Conservation (phyloP, 2,329 filamentous ascomycete species). For the Aspergillus sp. region DNA sequence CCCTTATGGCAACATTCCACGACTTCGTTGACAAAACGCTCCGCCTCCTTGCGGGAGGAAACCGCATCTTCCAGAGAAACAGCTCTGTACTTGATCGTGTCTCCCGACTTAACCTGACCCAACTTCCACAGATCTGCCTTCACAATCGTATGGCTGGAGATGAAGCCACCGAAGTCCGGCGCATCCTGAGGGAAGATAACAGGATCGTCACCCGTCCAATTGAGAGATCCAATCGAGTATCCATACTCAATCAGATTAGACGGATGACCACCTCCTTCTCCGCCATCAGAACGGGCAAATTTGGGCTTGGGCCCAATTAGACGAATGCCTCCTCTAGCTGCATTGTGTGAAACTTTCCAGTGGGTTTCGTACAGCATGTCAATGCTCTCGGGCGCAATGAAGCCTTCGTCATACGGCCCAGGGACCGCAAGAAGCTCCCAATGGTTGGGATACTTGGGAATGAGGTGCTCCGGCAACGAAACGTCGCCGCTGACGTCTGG, state of each 20-base stretch:
- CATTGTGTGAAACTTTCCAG: conserved; percentile 56
- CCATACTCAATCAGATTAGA: conserved; percentile 52
- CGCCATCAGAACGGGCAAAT: conserved; percentile 52
- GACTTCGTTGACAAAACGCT: conserved; percentile 38
- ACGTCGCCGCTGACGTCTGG: conserved; percentile 25
- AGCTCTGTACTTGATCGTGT: conserved; percentile 42
- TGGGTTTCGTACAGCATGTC: conserved; percentile 48
- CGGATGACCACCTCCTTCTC: conserved; percentile 55
- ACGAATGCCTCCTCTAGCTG: conserved; percentile 51
- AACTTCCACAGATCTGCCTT: conserved; percentile 53
- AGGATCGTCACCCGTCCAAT: conserved; percentile 53
- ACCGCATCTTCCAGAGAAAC: conserved; percentile 47
- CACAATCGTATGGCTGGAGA: conserved; percentile 47
- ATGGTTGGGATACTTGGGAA: conserved; percentile 41
- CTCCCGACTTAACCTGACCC: conserved; percentile 52
- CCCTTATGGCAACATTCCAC: conserved; percentile 30
- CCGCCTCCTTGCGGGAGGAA: conserved; percentile 32
- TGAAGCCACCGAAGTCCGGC: conserved; percentile 53
- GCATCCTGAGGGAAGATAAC: conserved; percentile 52
- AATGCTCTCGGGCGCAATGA: conserved; percentile 43
- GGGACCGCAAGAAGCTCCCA: conserved; percentile 48
- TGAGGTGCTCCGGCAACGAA: conserved; percentile 36
- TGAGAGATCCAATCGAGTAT: conserved; percentile 49
- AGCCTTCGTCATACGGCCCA: conserved; percentile 49
- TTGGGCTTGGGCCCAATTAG: conserved; percentile 50